phyloP scores from a whole-genome alignment of 495 filamentous ascomycete genomes.

The Penicillium taxi region DNA sequence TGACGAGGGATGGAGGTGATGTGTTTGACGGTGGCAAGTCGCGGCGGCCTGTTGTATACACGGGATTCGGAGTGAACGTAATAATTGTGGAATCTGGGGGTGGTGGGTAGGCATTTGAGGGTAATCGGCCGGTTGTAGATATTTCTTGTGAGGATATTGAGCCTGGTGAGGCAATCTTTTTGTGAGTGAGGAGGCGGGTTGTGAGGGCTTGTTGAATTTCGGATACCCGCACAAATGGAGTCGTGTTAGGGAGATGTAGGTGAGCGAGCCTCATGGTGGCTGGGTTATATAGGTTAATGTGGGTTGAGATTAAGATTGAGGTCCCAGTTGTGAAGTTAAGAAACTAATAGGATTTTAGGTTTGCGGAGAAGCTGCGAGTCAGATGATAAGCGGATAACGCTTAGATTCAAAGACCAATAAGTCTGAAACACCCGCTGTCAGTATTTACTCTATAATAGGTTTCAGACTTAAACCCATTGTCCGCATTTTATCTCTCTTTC shows the following conservation, averaged over 20 bases:
- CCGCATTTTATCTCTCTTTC: too few relatives aligned
- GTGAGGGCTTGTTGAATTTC: slow-evolving; percentile 44
- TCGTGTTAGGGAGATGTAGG: slow-evolving; percentile 57
- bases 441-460: too few relatives aligned
- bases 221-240: slow-evolving; percentile 41
- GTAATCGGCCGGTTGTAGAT: not conserved
- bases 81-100: slow-evolving; percentile 62
- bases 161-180: slow-evolving; percentile 28
- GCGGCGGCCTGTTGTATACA: slow-evolving; percentile 86
- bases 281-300: not conserved
- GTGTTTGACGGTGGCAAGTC: slow-evolving; percentile 54
- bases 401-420: too few relatives aligned
- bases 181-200: slow-evolving; percentile 37
- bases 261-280: slow-evolving; percentile 51
- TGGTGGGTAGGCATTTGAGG: slow-evolving; percentile 27
- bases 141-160: slow-evolving; percentile 18
- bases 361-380: slow-evolving; percentile 28
- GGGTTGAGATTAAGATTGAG: not conserved
- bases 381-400: too few relatives aligned
- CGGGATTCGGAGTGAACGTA: slow-evolving; percentile 74
- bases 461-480: too few relatives aligned
- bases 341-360: not conserved
- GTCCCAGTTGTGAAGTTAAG: slow-evolving; percentile 17
- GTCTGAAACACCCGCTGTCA: too few relatives aligned
- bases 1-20: slow-evolving; percentile 21